Evolutionary conservation across 192 early-diverging fungal species (phyloP), one percentile per base, ranked within the genome.

Genomic region (Mortierella alpina): DNA sequence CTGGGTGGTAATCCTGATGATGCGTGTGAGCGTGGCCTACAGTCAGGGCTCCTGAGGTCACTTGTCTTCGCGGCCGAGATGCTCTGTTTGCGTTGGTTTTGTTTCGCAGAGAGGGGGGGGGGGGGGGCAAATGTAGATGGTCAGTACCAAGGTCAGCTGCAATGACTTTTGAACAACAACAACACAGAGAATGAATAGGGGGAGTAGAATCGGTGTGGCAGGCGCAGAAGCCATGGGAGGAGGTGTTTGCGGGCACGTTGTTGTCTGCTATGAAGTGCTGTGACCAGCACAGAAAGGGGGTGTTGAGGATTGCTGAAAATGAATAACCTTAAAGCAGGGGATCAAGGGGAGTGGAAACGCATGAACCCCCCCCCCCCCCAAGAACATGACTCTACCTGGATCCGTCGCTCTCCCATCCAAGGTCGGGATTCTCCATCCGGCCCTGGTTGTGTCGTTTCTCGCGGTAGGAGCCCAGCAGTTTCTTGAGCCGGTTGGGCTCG

Each of bases 341-440:
- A 31, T 31, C 31, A 31, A 31, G 31, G 31, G 31, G 31, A 31
- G 31, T 31, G 31, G 31, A 31, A 1, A 31, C 31, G 31, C 31
- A 31, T 31, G 31, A 31, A 31, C n/a, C n/a, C n/a, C n/a, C n/a
- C n/a, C n/a, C n/a, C 31, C 31, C 31, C 31, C 1, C 31, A 31
- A 31, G 31, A 31, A 31, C 10, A 6, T 7, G 6, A 48, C 8
- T 11, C 41, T 69, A 69, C 63, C 63, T 72, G 17, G 68, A 79
- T 61, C 76, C 68, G 41, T 70, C 76, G 15, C 53, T 79, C 22
- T 71, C 69, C 63, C 63, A 79, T 22, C 51, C 69, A 9, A 72
- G 57, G 23, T 79, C 76, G 5, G 76, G 55, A 40, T 66, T 55
- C 18, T 71, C 69, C 6, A 65, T 14, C 15, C 7, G n/a, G 39